A percentile compares a stretch with the other conserved stretches of the same genome.
These are phyloP conservation scores for Cytidiella melzeri DNA, from an alignment of 768 basidiomycete genomes.

Conservation along the genomic window DNA sequence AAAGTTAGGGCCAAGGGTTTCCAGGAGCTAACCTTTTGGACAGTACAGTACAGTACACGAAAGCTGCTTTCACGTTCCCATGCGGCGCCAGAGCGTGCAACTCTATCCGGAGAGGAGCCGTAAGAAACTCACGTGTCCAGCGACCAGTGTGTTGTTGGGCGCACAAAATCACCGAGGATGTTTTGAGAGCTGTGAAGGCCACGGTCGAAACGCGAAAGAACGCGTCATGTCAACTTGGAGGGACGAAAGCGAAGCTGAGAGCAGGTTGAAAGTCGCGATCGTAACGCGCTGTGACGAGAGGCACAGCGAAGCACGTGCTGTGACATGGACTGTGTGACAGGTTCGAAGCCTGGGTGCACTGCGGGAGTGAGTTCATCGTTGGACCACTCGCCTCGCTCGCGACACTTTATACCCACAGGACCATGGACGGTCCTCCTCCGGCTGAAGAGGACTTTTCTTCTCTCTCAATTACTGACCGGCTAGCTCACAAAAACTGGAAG, in stretches of 20 bases:
- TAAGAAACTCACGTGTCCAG: background rate
- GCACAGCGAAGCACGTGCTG: slow-evolving; percentile 4
- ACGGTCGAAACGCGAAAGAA: too few relatives aligned
- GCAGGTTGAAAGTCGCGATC: too few relatives aligned
- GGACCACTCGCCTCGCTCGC: slow-evolving; percentile 2
- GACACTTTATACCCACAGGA: slow-evolving; percentile 7
- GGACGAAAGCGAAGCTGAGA: too few relatives aligned
- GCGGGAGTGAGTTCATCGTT: background rate
- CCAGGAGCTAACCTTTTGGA: background rate
- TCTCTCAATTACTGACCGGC: slow-evolving; percentile 72
- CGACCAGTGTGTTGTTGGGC: too few relatives aligned
- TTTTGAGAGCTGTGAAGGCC: too few relatives aligned
- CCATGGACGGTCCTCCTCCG: slow-evolving; percentile 88
- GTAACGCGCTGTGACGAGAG: too few relatives aligned
- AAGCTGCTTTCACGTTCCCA: background rate
- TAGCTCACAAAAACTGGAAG: slow-evolving; percentile 98
- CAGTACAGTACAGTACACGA: background rate
- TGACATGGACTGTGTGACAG: background rate
- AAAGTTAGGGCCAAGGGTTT: background rate
- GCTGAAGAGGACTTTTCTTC: slow-evolving; percentile 90
- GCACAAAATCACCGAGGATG: too few relatives aligned
- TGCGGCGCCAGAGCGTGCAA: background rate
- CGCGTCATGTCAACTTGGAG: too few relatives aligned
- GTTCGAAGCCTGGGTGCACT: too few relatives aligned
- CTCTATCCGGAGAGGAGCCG: background rate